Evolutionary conservation across 2,329 filamentous ascomycete genomes (phyloP), one percentile per base, ranked within the genome.

Genomic region (Chrysoporthe austroafricana): DNA sequence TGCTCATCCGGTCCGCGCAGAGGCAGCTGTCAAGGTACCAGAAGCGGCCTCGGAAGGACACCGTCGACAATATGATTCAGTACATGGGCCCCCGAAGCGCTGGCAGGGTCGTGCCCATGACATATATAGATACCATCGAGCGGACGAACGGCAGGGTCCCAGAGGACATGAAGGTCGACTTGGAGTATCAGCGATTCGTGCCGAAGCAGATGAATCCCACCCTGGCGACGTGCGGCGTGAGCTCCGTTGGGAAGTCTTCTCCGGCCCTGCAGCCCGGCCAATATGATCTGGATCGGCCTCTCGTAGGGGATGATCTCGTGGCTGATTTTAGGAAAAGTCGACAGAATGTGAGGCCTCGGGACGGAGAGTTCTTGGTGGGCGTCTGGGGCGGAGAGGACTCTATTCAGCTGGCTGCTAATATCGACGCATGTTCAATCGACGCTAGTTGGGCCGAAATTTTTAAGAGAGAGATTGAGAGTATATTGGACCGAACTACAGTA

Each of bases 171-270:
- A 64, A 60, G 32, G 57, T n/a, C 16, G 32, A 64, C 4, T 58
- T 69, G 36, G 54, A 8, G 4, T 69, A 69, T 14, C 60, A 66
- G 14, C 36, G 50, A 32, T 36, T 44, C 50, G 46, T 69, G 6
- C 67, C 64, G 6, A 66, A 66, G 56, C 67, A 66, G 50, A 6
- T 18, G 26, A 69, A 69, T 21, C 64, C 67, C 2, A 69, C 39
- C 56, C 9, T 69, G 60, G 67, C 67, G 44, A 69, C 67, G 16
- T 69, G 67, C 32, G 67, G 67, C 3, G 67, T 69, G 39, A 69
- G 67, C 16, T 69, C 67, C 4, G 60, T 69, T n/a, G 67, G 67
- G 6, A 66, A 32, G 42, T 50, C 56, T 8, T 50, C 58, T 26
- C 63, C 67, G n/a, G 39, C 9, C 34, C 21, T 26, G 5, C 26